phyloP scores from a whole-genome alignment of 1,284 basidiomycete species.

The Cystobasidium sp. region DNA sequence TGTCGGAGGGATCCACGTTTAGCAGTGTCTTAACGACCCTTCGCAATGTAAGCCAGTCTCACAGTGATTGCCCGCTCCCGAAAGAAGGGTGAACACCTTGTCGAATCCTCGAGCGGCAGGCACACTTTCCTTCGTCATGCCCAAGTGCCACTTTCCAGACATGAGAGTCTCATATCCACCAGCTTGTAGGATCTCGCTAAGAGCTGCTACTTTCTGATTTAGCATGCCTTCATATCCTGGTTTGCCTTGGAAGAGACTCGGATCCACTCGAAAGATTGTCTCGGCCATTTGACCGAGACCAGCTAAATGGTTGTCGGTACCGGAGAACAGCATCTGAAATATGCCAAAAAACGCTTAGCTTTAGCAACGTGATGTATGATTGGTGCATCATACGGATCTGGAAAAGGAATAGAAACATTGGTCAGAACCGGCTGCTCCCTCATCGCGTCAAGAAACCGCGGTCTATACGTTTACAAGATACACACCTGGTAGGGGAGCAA shows the following conservation, averaged over 20 bases:
- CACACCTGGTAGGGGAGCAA: constrained; percentile 44
- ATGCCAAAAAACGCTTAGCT: not conserved
- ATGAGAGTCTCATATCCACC: constrained; percentile 31
- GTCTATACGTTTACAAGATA: too few relatives aligned
- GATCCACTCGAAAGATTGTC: not conserved
- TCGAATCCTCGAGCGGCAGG: constrained; percentile 54
- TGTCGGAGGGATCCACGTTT: not conserved
- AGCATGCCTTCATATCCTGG: constrained; percentile 34
- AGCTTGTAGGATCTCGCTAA: constrained; percentile 26
- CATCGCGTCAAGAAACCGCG: not conserved
- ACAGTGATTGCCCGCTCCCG: constrained; percentile 55
- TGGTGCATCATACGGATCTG: constrained; percentile 20
- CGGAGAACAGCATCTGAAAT: constrained; percentile 28
- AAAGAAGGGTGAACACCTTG: constrained; percentile 53
- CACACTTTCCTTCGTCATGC: constrained; percentile 49
- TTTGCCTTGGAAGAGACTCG: constrained; percentile 13
- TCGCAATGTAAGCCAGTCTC: constrained; percentile 13
- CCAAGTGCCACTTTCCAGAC: constrained; percentile 54
- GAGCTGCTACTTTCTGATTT: constrained; percentile 20
- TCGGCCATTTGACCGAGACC: constrained; percentile 29
- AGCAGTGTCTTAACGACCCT: not conserved
- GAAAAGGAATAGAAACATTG: not conserved
- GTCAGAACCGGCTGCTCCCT: not conserved
- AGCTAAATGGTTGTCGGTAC: constrained; percentile 27
- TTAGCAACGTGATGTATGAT: not conserved